A percentile compares a stretch with the other conserved stretches of the same genome.
phyloP scores from a whole-genome alignment of 805 yeast genomes.

The Wickerhamiella azyma region DNA sequence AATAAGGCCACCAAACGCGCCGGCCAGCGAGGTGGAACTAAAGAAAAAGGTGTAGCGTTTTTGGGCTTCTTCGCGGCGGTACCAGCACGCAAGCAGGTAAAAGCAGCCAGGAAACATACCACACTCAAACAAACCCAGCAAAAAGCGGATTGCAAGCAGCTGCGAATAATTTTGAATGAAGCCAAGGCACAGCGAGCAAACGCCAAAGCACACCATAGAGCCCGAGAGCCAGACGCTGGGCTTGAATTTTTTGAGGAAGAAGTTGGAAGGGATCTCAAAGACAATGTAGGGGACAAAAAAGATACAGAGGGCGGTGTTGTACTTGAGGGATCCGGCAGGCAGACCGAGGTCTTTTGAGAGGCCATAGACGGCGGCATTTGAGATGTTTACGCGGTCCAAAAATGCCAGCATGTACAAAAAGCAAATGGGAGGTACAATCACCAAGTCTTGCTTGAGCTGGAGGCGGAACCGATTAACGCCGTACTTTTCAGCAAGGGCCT shows the following conservation, averaged over 20 bases:
- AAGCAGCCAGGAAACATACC: constrained; percentile 33
- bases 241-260: constrained; percentile 24
- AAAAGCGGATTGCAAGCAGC: constrained; percentile 27
- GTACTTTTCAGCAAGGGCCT: constrained; percentile 30
- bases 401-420: constrained; percentile 33
- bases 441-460: constrained; percentile 37
- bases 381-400: constrained; percentile 34
- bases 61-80: constrained; percentile 29
- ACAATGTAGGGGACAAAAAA: constrained; percentile 23
- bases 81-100: constrained; percentile 23
- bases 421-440: constrained; percentile 33
- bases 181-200: constrained; percentile 27
- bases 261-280: constrained; percentile 30
- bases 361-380: constrained; percentile 36
- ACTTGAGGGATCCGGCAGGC: constrained; percentile 25
- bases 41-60: constrained; percentile 30
- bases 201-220: constrained; percentile 26
- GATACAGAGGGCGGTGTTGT: constrained; percentile 32
- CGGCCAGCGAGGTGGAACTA: constrained; percentile 26
- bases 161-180: constrained; percentile 24
- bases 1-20: constrained; percentile 27
- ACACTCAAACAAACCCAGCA: constrained; percentile 32
- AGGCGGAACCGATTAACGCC: constrained; percentile 43
- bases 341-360: constrained; percentile 30
- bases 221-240: constrained; percentile 27